Percentiles rank a stretch among this genome's conserved stretches.
Evolutionary conservation across 495 filamentous ascomycete species (phyloP).

Genomic region (Talaromyces adpressus): DNA sequence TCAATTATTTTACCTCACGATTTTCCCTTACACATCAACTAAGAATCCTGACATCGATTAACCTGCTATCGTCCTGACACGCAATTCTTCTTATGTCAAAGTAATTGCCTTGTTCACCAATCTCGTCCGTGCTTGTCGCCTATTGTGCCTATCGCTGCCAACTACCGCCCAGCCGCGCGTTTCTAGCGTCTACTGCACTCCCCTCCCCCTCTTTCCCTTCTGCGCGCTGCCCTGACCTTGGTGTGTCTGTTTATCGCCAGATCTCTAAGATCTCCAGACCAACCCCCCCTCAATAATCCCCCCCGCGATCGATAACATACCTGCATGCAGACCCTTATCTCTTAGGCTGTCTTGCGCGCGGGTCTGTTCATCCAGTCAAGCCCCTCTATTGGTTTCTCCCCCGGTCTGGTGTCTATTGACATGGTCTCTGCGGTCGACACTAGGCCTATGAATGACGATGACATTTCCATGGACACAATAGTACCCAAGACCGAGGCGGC

Average conservation of each 20-base stretch:
- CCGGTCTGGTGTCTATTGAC: slow-evolving; percentile 10
- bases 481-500: slow-evolving; percentile 41
- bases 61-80: slow-evolving; percentile 14
- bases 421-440: slow-evolving; percentile 46
- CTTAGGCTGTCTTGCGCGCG: neutral
- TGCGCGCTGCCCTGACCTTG: neutral
- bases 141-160: slow-evolving; percentile 6
- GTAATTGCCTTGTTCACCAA: slow-evolving; percentile 4
- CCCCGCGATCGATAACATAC: slow-evolving; percentile 1
- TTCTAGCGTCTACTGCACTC: slow-evolving; percentile 27
- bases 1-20: slow-evolving; percentile 42
- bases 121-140: slow-evolving; percentile 2
- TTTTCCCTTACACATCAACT: slow-evolving; percentile 15
- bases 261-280: neutral
- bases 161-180: slow-evolving; percentile 41
- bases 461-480: slow-evolving; percentile 34
- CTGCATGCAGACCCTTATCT: slow-evolving; percentile 4
- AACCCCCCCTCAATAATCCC: neutral
- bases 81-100: slow-evolving; percentile 44
- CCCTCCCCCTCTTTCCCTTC: slow-evolving; percentile 11
- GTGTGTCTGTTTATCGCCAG: slow-evolving; percentile 1
- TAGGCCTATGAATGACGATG: slow-evolving; percentile 28
- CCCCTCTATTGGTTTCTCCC: neutral
- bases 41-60: neutral
- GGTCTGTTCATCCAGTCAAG: neutral